A percentile compares a stretch with the other conserved stretches of the same genome.
Conservation (phyloP, 352 stramenopile genomes). For the Blastocystis hominis region DNA sequence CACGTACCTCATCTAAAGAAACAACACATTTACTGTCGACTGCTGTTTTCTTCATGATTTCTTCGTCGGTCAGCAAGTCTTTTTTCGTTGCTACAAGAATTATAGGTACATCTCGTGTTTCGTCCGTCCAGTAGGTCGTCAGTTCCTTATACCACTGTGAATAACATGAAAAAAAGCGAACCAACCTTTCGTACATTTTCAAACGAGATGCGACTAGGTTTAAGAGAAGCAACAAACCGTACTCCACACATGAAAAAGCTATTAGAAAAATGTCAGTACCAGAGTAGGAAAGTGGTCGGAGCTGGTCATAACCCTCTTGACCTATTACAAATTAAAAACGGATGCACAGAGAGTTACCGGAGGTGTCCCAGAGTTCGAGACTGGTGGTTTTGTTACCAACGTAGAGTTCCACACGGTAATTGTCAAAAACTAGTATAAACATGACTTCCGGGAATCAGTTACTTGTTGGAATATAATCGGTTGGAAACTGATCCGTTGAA, state of each 20-base stretch:
- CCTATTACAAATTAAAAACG: constrained; percentile 56
- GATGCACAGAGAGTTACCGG: constrained; percentile 61
- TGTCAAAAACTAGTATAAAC: constrained; percentile 61
- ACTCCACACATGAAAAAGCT: constrained; percentile 78
- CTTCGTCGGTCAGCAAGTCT: constrained; percentile 76
- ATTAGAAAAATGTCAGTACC: constrained; percentile 90
- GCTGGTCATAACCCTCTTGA: constrained; percentile 87
- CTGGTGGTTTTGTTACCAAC: constrained; percentile 84
- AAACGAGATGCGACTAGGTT: constrained; percentile 74
- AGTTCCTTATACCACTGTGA: constrained; percentile 62
- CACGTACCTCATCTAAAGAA: constrained; percentile 67
- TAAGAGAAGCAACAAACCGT: neutral
- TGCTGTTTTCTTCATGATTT: constrained; percentile 74
- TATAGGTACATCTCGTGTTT: constrained; percentile 72
- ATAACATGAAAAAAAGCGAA: constrained; percentile 57
- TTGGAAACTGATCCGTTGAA: constrained; percentile 87
- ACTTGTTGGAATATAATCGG: constrained; percentile 85
- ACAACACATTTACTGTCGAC: constrained; percentile 70
- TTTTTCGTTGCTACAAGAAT: constrained; percentile 87
- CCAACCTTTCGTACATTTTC: constrained; percentile 87
- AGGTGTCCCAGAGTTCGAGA: constrained; percentile 87
- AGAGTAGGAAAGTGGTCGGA: constrained; percentile 84
- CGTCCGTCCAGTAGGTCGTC: constrained; percentile 59
- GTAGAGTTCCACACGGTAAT: constrained; percentile 66
- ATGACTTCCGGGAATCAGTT: neutral